Evolutionary conservation across 192 early-diverging fungal genomes (phyloP), one percentile per base, ranked within the genome.

Genomic region (Backusella liffmaniae): DNA sequence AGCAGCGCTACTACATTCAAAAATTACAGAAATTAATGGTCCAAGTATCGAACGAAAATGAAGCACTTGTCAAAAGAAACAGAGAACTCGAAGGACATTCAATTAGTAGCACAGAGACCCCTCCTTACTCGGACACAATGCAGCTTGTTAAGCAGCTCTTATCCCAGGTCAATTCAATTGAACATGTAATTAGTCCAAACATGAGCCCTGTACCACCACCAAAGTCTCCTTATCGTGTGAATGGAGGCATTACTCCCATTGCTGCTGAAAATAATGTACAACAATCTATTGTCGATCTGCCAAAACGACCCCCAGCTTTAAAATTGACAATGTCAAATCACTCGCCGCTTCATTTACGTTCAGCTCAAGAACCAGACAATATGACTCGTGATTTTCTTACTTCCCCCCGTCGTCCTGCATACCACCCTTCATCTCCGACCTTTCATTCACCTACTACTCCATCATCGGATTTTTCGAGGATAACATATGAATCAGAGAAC

Each of bases 1-100:
- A 92, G 73, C 96, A 98, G 84, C 86, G 93, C 62, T 80, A 84
- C 41, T 92, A 96, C 49, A 96, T 98, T 72, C 91, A 94, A 66
- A 92, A 93, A 66, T 84, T 98, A 72, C 93, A 95, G 86, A 92
- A 90, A 74, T 84, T 87, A 26, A 70, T 84, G 16, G 53, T 80
- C 29, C 77, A 81, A 39, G 26, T 88, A 23, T 67, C 76, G 0
- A 59, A 81, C 12, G 84, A 85, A 32, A 74, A 83, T 41, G 86
- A 88, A 65, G 74, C 79, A 12, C 70, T 86, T n/a, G 6, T 30
- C 15, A 44, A 49, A 49, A 71, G 21, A 46, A 71, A 71, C 15
- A 42, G 26, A 32, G 42, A 49, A n/a, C 26, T 49, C 1, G 70
- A 71, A 35, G 66, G 29, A 35, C 32, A 32, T 16, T 16, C 29